These are phyloP conservation scores for Saturnispora saitoi DNA, from an alignment of 805 yeast genomes.

Conservation along the genomic window DNA sequence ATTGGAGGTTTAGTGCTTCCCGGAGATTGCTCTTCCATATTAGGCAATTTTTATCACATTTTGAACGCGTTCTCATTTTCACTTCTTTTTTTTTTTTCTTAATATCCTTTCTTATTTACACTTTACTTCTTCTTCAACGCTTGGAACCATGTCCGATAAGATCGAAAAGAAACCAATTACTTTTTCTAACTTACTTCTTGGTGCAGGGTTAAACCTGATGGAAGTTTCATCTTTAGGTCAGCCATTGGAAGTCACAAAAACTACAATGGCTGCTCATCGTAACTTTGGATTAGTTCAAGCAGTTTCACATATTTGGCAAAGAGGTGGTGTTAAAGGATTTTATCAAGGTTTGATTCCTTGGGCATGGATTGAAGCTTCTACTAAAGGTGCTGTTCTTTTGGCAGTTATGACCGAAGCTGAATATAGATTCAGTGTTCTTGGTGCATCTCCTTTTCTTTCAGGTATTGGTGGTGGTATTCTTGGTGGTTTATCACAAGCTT, in stretches of 20 bases:
- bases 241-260: constrained; percentile 91
- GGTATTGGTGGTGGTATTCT: constrained; percentile 95
- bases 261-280: constrained; percentile 98
- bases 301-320: constrained; percentile 70
- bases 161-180: constrained; percentile 73
- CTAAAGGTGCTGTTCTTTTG: constrained; percentile 92
- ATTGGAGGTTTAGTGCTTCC: too few relatives aligned
- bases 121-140: neutral
- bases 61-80: neutral
- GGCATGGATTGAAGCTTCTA: constrained; percentile 99
- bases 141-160: constrained; percentile 9
- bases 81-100: neutral
- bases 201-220: constrained; percentile 86
- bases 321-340: constrained; percentile 90
- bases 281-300: constrained; percentile 59
- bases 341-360: constrained; percentile 98
- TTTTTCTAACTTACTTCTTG: constrained; percentile 82
- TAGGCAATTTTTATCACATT: neutral
- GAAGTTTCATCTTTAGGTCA: constrained; percentile 95
- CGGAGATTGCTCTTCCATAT: neutral
- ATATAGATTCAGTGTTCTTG: constrained; percentile 56
- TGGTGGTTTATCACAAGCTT: constrained; percentile 96
- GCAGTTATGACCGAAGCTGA: constrained; percentile 93
- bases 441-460: constrained; percentile 62
- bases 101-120: neutral